Percentiles rank a stretch among this genome's conserved stretches.
Evolutionary conservation across 192 early-diverging fungal species (phyloP).

Genomic region (Chytriomyces confervae): DNA sequence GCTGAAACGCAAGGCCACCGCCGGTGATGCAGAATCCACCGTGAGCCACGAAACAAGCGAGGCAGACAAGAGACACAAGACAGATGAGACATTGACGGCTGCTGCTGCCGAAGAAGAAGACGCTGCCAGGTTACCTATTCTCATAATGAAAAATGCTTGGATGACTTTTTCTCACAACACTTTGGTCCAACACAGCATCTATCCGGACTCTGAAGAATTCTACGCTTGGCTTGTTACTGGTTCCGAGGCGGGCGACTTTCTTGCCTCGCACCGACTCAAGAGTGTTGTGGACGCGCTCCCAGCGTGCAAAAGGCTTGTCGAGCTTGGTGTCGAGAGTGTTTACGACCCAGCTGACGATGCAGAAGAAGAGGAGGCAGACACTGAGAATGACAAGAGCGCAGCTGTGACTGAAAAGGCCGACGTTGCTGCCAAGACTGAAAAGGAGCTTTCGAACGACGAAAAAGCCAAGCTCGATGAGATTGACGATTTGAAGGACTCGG

Average conservation of each 20-base stretch:
- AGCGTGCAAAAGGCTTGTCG: not conserved
- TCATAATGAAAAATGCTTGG: not conserved
- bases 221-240: slow-evolving; percentile 34
- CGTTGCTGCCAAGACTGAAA: not conserved
- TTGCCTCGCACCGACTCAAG: slow-evolving; percentile 25
- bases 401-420: not conserved
- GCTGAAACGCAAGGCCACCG: slow-evolving; percentile 19
- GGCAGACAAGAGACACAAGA: no score
- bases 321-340: not conserved
- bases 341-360: slow-evolving; percentile 30
- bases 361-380: not conserved
- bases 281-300: slow-evolving; percentile 26
- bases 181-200: slow-evolving; percentile 24
- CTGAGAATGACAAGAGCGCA: not conserved
- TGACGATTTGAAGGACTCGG: slow-evolving; percentile 25
- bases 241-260: slow-evolving; percentile 19
- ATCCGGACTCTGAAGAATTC: slow-evolving; percentile 34
- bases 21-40: not conserved
- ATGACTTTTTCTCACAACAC: not conserved
- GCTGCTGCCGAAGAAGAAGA: not conserved
- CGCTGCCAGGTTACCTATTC: not conserved
- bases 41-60: no score
- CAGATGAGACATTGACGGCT: no score
- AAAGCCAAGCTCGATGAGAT: slow-evolving; percentile 19
- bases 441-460: slow-evolving; percentile 1